phyloP scores from a whole-genome alignment of 2,329 filamentous ascomycete species.

The Ambrosiella cleistominuta region DNA sequence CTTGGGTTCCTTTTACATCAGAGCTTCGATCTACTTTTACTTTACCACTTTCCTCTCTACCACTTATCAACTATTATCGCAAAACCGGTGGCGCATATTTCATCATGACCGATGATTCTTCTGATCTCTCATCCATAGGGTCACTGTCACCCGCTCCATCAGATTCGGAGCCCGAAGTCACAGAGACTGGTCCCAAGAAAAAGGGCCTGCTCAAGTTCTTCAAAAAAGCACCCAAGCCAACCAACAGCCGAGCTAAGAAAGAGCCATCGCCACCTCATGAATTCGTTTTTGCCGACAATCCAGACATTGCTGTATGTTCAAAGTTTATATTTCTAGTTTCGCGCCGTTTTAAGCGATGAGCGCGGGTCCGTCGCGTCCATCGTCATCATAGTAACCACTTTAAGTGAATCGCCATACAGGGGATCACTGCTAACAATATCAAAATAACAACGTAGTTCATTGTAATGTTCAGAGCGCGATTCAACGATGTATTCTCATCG shows the following conservation, averaged over 20 bases:
- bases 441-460: slow-evolving; percentile 50
- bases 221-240: slow-evolving; percentile 20
- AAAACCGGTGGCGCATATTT: not conserved
- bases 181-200: slow-evolving; percentile 33
- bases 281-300: slow-evolving; percentile 75
- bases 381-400: slow-evolving; percentile 15
- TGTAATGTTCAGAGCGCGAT: slow-evolving; percentile 92
- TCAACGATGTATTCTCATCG: slow-evolving; percentile 74
- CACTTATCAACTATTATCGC: not conserved
- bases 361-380: slow-evolving; percentile 34
- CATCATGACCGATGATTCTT: slow-evolving; percentile 35
- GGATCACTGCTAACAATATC: slow-evolving; percentile 18
- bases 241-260: slow-evolving; percentile 26
- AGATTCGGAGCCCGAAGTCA: slow-evolving; percentile 34
- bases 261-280: slow-evolving; percentile 78
- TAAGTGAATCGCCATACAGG: not conserved
- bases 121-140: slow-evolving; percentile 43
- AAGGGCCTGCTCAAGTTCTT: slow-evolving; percentile 50
- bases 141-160: slow-evolving; percentile 29
- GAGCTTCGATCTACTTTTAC: not conserved
- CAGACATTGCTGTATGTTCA: slow-evolving; percentile 71
- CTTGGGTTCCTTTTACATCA: not conserved
- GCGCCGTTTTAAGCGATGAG: slow-evolving; percentile 23
- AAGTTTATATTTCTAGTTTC: slow-evolving; percentile 12
- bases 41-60: not conserved